Base-by-base conservation (phyloP, 2,329 filamentous ascomycete genomes). In the Ophiostoma pallidulum region DNA sequence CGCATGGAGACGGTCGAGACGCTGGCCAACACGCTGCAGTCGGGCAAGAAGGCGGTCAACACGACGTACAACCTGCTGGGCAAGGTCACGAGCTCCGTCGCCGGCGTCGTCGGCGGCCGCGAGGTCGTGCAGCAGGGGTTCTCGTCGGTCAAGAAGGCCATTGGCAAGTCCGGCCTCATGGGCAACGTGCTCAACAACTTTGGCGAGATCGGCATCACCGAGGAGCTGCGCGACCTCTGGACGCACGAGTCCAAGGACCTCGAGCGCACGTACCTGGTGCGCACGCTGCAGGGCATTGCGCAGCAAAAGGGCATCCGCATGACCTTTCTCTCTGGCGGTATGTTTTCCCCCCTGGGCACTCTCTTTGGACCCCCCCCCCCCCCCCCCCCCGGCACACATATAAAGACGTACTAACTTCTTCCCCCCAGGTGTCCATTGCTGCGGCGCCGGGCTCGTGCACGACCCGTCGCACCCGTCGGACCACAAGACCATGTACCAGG, bases 401-500 rank as follows among this genome's bases (percentile, higher is more conserved):
- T n/a, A n/a, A n/a, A n/a, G n/a, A n/a, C n/a, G n/a, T n/a, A 28
- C 24, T 28, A 5, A 28, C 24, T 28, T 6, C 5, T 10, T 6
- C 24, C 10, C 6, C 6, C 24, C 4, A 83, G 82, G 85, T 59
- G 91, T 97, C 62, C 92, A 91, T 64, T 85, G 82, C 58, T 90
- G 86, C 55, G 92, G 92, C 54, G 92, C 92, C 19, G 92, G 92
- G 50, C 77, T 98, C 10, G 81, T 98, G 2, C 92, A 98, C 65
- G 92, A 98, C 66, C 92, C 92, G 0, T 77, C 84, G 18, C 87
- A 92, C 62, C 91, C 91, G 0, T 81, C 80, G 33, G 89, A 97
- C 65, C 89, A 97, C 74, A 98, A 97, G 69, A 96, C 92, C 24
- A 98, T 98, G 91, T 98, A 97, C 69, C 92, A 98, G 65, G 77